phyloP scores from a whole-genome alignment of 2,329 filamentous ascomycete genomes.

The Aspergillus udagawae region DNA sequence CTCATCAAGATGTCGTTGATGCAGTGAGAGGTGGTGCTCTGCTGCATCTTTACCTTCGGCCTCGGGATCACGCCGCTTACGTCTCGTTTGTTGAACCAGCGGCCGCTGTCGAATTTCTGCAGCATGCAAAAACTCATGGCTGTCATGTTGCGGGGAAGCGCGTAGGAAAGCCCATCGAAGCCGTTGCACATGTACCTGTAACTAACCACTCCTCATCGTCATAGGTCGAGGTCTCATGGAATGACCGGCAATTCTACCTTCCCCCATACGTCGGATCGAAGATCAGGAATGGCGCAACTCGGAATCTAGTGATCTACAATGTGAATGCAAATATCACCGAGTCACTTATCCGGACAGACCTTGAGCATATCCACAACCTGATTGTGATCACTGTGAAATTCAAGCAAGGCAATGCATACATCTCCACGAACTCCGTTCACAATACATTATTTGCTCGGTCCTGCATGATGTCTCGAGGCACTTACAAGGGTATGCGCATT shows the following conservation, averaged over 20 bases:
- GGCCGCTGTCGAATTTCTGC: slow-evolving; percentile 62
- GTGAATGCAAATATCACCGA: slow-evolving; percentile 59
- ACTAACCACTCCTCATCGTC: slow-evolving; percentile 7
- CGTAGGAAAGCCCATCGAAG: slow-evolving; percentile 45
- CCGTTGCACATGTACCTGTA: slow-evolving; percentile 1
- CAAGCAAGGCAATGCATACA: slow-evolving; percentile 56
- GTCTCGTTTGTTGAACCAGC: slow-evolving; percentile 67
- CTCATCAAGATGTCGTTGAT: slow-evolving; percentile 61
- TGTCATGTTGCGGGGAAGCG: slow-evolving; percentile 66
- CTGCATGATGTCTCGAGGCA: slow-evolving; percentile 67
- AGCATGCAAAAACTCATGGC: slow-evolving; percentile 60
- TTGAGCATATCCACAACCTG: slow-evolving; percentile 80
- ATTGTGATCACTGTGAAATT: slow-evolving; percentile 64
- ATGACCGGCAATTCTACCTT: slow-evolving; percentile 65
- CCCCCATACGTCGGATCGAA: slow-evolving; percentile 61
- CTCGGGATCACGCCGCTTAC: slow-evolving; percentile 56
- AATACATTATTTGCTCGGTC: slow-evolving; percentile 71
- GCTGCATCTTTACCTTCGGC: slow-evolving; percentile 63
- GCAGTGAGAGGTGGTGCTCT: slow-evolving; percentile 67
- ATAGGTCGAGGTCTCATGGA: slow-evolving; percentile 67
- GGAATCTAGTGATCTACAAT: slow-evolving; percentile 67
- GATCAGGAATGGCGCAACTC: slow-evolving; percentile 62
- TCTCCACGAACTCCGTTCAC: slow-evolving; percentile 73
- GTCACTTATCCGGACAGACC: slow-evolving; percentile 62
- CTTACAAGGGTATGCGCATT: slow-evolving; percentile 68